phyloP scores from a whole-genome alignment of 2,329 filamentous ascomycete species.

The Decorospora gaudefroyi region DNA sequence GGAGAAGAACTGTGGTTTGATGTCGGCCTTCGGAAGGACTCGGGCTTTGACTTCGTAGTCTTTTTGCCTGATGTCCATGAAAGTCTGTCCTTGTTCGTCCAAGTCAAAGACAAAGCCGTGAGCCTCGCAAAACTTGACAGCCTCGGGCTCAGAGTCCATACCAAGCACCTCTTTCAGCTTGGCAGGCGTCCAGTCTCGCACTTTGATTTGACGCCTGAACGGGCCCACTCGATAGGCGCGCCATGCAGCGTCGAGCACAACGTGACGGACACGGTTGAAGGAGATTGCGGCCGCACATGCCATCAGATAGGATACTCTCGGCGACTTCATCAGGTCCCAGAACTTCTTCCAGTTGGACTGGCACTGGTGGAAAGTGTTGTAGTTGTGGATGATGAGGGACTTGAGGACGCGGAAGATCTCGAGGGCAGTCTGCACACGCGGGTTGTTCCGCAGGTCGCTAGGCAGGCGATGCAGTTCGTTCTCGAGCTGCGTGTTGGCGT shows the following conservation, averaged over 20 bases:
- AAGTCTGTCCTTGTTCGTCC: constrained; percentile 53
- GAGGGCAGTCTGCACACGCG: constrained; percentile 60
- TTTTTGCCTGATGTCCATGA: constrained; percentile 59
- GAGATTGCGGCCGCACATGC: constrained; percentile 67
- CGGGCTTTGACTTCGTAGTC: constrained; percentile 30
- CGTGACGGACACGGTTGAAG: constrained; percentile 63
- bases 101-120: constrained; percentile 58
- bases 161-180: constrained; percentile 58
- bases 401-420: constrained; percentile 61
- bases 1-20: constrained; percentile 59
- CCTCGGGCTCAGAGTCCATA: constrained; percentile 61
- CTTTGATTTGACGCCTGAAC: constrained; percentile 45
- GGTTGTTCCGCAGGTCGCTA: constrained; percentile 54
- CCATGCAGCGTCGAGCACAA: constrained; percentile 60
- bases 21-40: constrained; percentile 22
- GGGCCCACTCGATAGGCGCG: constrained; percentile 59
- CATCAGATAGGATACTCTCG: constrained; percentile 63
- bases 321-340: constrained; percentile 61
- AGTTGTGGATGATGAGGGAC: constrained; percentile 56
- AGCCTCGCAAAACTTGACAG: constrained; percentile 58
- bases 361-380: constrained; percentile 59
- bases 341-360: constrained; percentile 63
- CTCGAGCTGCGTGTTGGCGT: constrained; percentile 56
- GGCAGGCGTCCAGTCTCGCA: constrained; percentile 60
- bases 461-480: constrained; percentile 63